Conservation (phyloP, 2,329 filamentous ascomycete species). For the Diaporthe sp. region DNA sequence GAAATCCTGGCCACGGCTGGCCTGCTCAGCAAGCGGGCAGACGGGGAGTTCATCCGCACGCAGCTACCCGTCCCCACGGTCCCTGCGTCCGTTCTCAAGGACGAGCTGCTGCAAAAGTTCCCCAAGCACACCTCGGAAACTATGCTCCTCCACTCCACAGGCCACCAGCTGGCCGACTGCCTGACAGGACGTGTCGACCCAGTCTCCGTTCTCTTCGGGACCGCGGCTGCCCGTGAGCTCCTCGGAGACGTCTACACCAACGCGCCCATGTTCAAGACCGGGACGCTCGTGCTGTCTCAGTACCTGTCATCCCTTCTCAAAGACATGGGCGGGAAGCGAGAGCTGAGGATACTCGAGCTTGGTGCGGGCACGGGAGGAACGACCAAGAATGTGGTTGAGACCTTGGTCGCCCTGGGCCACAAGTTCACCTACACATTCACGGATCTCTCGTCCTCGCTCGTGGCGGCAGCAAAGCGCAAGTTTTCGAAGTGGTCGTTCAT, state of each 20-base stretch:
- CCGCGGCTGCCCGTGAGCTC: constrained; percentile 44
- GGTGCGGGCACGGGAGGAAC: constrained; percentile 61
- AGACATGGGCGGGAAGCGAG: constrained; percentile 9
- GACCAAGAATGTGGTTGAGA: constrained; percentile 49
- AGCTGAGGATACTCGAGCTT: constrained; percentile 57
- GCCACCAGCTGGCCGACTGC: constrained; percentile 53
- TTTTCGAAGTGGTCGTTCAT: constrained; percentile 45
- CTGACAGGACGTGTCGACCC: constrained; percentile 54
- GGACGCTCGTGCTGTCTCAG: constrained; percentile 43
- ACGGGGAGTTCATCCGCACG: constrained; percentile 36
- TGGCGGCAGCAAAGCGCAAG: constrained; percentile 46
- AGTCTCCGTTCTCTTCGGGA: constrained; percentile 55
- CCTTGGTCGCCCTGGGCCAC: constrained; percentile 45
- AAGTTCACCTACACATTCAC: constrained; percentile 58
- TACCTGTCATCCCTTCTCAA: constrained; percentile 41
- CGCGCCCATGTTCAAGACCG: constrained; percentile 46
- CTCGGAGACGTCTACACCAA: constrained; percentile 54
- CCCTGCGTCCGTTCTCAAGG: constrained; percentile 43
- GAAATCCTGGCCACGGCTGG: constrained; percentile 46
- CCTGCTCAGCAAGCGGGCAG: constrained; percentile 35
- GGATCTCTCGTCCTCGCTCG: constrained; percentile 54
- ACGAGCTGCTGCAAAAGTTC: constrained; percentile 46
- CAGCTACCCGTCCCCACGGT: constrained; percentile 14
- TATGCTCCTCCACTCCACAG: constrained; percentile 51
- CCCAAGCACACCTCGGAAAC: constrained; percentile 51